phyloP scores from a whole-genome alignment of 2,329 filamentous ascomycete genomes.

The Acephala macrosclerotiorum region DNA sequence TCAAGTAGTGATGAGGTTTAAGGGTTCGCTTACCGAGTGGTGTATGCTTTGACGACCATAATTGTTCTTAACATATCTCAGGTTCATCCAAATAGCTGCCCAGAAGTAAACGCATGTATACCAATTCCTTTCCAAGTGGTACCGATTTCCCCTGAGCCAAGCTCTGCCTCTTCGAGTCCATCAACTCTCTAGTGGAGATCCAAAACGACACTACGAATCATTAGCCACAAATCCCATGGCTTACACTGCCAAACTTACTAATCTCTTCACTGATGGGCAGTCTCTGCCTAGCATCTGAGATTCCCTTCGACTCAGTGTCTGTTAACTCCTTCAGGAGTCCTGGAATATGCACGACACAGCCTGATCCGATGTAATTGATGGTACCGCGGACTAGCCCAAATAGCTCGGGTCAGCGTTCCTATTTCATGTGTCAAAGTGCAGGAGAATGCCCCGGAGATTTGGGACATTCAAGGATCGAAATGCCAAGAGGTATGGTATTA shows the following conservation, averaged over 20 bases:
- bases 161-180: conserved; percentile 67
- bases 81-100: background rate
- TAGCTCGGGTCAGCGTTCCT: too few relatives aligned
- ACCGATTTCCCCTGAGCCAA: conserved; percentile 53
- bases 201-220: conserved; percentile 55
- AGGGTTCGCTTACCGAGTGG: conserved; percentile 17
- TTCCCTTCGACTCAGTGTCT: conserved; percentile 65
- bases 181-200: conserved; percentile 73
- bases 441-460: too few relatives aligned
- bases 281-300: conserved; percentile 60
- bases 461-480: too few relatives aligned
- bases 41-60: conserved; percentile 73
- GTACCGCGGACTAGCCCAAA: conserved; percentile 72
- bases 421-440: too few relatives aligned
- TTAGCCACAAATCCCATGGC: background rate
- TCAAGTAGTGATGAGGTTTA: background rate
- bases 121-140: conserved; percentile 60
- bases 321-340: conserved; percentile 71
- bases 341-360: conserved; percentile 71
- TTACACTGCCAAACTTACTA: conserved; percentile 15
- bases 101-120: conserved; percentile 55
- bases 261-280: conserved; percentile 62
- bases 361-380: conserved; percentile 78
- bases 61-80: conserved; percentile 56
- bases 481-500: too few relatives aligned